Base-by-base conservation (phyloP, 163 green algal species). In the Scenedesmus sp. region DNA sequence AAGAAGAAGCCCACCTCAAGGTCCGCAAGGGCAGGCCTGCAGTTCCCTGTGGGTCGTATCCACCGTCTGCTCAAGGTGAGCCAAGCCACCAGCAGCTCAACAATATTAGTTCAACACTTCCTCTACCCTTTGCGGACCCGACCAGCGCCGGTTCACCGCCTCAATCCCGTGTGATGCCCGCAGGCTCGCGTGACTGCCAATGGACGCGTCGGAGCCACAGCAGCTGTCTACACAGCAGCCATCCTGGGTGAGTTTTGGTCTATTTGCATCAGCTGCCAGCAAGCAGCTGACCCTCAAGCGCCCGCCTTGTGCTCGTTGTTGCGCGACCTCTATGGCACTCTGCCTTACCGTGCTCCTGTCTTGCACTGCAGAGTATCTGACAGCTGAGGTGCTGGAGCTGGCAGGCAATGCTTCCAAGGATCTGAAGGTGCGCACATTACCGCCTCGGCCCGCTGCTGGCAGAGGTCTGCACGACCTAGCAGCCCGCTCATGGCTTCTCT, bases 381-480 rank as follows among this genome's bases (percentile, higher is more conserved):
- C 98, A 51, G 98, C 97, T 84, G 98, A 99, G 95, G 98, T 99
- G 86, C 96, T 99, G 92, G 98, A 99, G 97, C 93, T 99, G 89
- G 98, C 98, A 16, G 98, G 98, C 44, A 99, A 99, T 93, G 98
- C 98, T 35, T 99, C 98, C 88, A 99, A 99, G 96, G 98, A 99
- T 95, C 95, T 99, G 33, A 99, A 99, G 98, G 97, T 98, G 88
- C 81, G 93, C 65, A 76, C 65, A 76, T 18, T 20, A 40, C 30
- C 30, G 65, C 65, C 65, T 76, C 65, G 65, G 65, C 65, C 7
- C 30, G 24, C 65, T 40, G 24, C 65, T 40, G 26, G 65, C 65
- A 76, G 65, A 33, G 65, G 65, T 37, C 65, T 35, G 73, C 73
- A 35, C 78, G 35, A 35, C 42, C 2, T 0, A 53, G 78, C 78